These are phyloP conservation scores for Decorospora gaudefroyi DNA, from an alignment of 2,329 filamentous ascomycete genomes.

Conservation along the genomic window DNA sequence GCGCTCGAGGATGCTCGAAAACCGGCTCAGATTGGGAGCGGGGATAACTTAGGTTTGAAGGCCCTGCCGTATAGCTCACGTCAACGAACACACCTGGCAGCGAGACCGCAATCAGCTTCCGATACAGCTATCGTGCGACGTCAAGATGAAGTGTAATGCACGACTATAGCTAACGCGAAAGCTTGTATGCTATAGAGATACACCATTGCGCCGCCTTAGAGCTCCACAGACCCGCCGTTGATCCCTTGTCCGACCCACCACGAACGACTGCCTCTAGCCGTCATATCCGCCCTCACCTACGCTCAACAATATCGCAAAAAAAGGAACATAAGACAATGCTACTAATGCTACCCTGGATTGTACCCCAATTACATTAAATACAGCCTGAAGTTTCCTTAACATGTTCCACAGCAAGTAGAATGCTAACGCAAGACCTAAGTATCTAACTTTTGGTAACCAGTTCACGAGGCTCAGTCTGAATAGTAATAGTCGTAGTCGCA, in stretches of 20 bases:
- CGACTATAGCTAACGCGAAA: slow-evolving; percentile 15
- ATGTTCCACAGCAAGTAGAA: not conserved
- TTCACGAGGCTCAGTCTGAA: slow-evolving; percentile 1
- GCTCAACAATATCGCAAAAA: too few relatives aligned
- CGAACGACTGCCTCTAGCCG: too few relatives aligned
- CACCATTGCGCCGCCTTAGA: slow-evolving; percentile 10
- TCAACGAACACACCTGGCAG: slow-evolving; percentile 12
- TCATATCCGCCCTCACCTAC: too few relatives aligned
- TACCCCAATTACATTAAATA: too few relatives aligned
- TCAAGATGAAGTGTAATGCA: slow-evolving; percentile 17
- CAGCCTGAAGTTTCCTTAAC: too few relatives aligned
- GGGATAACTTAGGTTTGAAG: not conserved
- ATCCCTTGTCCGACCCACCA: slow-evolving; percentile 10
- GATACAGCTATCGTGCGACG: slow-evolving; percentile 14
- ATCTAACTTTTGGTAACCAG: not conserved
- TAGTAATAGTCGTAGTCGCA: not conserved
- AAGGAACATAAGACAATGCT: too few relatives aligned
- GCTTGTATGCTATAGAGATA: slow-evolving; percentile 16
- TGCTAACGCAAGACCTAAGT: not conserved
- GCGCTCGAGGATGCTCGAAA: slow-evolving; percentile 3
- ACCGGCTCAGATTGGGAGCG: slow-evolving; percentile 4
- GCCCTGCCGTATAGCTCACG: slow-evolving; percentile 5
- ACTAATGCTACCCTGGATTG: too few relatives aligned
- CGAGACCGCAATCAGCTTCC: slow-evolving; percentile 12
- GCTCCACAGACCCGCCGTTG: slow-evolving; percentile 18